phyloP scores from a whole-genome alignment of 1,139 yeast genomes.

The Geotrichum citri-aurantii region DNA sequence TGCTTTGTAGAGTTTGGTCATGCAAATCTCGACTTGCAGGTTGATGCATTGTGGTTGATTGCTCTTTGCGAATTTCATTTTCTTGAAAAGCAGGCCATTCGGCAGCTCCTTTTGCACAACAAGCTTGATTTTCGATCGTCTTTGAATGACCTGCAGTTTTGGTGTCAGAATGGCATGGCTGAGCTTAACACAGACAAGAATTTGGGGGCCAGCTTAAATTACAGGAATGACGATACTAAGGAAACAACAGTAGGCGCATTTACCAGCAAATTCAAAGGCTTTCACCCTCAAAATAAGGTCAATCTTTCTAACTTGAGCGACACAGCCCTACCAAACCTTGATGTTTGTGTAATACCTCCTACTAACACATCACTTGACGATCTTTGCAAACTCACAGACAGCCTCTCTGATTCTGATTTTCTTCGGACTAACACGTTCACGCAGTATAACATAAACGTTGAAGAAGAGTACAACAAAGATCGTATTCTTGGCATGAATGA shows the following conservation, averaged over 20 bases:
- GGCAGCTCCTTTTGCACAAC: constrained; percentile 35
- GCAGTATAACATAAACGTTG: not conserved
- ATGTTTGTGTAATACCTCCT: not conserved
- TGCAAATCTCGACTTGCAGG: constrained; percentile 25
- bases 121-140: constrained; percentile 52
- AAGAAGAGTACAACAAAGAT: constrained; percentile 10
- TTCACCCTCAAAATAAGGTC: not conserved
- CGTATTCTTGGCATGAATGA: constrained; percentile 6
- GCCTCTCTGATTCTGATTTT: constrained; percentile 11
- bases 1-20: constrained; percentile 33
- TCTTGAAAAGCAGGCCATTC: constrained; percentile 37
- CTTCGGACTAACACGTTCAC: constrained; percentile 3
- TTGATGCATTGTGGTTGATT: constrained; percentile 36
- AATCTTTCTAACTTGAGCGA: not conserved
- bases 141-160: constrained; percentile 51
- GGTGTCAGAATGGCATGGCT: constrained; percentile 44
- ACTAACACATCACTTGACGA: not conserved
- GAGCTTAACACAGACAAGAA: constrained; percentile 9
- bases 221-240: not conserved
- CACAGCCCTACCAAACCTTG: not conserved
- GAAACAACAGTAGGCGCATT: not conserved
- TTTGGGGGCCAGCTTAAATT: constrained; percentile 19
- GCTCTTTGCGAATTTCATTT: constrained; percentile 38
- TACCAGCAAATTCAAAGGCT: not conserved
- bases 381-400: constrained; percentile 1